A percentile compares a stretch with the other conserved stretches of the same genome.
Conservation (phyloP, 2,329 filamentous ascomycete species). For the Pseudocercospora eumusae region DNA sequence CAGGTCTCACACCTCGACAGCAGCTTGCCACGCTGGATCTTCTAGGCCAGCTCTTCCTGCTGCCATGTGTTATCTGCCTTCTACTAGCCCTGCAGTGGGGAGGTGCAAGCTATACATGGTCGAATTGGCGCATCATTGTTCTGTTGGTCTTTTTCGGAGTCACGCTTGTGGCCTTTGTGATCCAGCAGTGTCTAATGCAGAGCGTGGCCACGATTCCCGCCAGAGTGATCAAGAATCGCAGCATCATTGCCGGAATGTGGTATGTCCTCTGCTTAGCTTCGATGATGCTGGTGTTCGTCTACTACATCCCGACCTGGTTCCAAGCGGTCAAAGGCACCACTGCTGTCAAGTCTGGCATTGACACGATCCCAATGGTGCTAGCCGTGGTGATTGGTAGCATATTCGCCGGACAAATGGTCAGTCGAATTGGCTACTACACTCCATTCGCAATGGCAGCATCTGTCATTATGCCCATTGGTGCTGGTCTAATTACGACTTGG, state of each 20-base stretch:
- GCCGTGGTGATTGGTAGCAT: constrained; percentile 44
- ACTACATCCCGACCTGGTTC: constrained; percentile 51
- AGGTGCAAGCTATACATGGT: constrained; percentile 47
- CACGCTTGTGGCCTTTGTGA: constrained; percentile 45
- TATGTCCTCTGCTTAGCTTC: constrained; percentile 47
- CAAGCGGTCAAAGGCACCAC: constrained; percentile 50
- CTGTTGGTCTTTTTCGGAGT: constrained; percentile 46
- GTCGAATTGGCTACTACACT: constrained; percentile 49
- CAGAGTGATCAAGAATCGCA: constrained; percentile 48
- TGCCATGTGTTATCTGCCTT: constrained; percentile 47
- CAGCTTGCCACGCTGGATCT: constrained; percentile 49
- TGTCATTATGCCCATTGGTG: constrained; percentile 47
- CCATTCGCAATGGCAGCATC: constrained; percentile 46
- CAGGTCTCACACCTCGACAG: constrained; percentile 39
- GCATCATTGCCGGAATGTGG: constrained; percentile 42
- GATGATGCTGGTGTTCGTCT: constrained; percentile 48
- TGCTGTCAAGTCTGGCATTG: constrained; percentile 50
- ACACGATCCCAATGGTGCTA: constrained; percentile 50
- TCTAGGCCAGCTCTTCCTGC: constrained; percentile 44
- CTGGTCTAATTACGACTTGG: constrained; percentile 49
- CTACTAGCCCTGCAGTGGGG: constrained; percentile 54
- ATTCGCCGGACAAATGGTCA: constrained; percentile 41
- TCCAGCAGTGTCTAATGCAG: constrained; percentile 44
- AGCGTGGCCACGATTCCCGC: constrained; percentile 48
- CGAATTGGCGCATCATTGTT: constrained; percentile 46